Percentiles rank a stretch among this genome's conserved stretches.
Evolutionary conservation across 1,284 basidiomycete genomes (phyloP).

Genomic region (Meira miltonrushii): DNA sequence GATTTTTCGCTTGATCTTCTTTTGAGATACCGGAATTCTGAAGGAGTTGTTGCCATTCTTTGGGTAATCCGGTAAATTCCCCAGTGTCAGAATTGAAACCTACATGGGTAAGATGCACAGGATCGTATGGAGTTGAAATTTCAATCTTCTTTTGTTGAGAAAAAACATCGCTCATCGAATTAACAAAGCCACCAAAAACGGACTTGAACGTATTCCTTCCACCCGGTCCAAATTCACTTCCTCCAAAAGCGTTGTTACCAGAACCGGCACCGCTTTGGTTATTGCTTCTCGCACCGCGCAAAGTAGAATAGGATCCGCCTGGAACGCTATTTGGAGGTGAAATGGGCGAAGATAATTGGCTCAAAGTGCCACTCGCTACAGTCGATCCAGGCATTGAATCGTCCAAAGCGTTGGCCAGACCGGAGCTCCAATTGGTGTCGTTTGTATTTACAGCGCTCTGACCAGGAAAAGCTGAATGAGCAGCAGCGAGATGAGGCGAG

Average conservation of each 20-base stretch:
- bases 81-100: constrained; percentile 98
- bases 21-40: constrained; percentile 94
- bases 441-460: no score
- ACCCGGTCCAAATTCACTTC: neutral
- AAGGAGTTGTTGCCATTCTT: constrained; percentile 97
- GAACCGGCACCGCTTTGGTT: neutral
- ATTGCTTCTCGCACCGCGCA: constrained; percentile 25
- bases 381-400: no score
- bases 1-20: constrained; percentile 93
- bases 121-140: constrained; percentile 95
- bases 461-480: neutral
- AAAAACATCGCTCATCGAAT: constrained; percentile 62
- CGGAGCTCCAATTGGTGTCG: no score
- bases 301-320: constrained; percentile 23
- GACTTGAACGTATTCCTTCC: constrained; percentile 44
- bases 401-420: no score
- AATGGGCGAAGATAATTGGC: no score
- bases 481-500: constrained; percentile 8
- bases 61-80: constrained; percentile 83
- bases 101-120: constrained; percentile 98
- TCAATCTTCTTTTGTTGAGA: constrained; percentile 75
- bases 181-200: constrained; percentile 53
- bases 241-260: neutral
- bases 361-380: no score
- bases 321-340: constrained; percentile 17